phyloP scores from a whole-genome alignment of 169 alveolate species.

The Babesia gibsoni region DNA sequence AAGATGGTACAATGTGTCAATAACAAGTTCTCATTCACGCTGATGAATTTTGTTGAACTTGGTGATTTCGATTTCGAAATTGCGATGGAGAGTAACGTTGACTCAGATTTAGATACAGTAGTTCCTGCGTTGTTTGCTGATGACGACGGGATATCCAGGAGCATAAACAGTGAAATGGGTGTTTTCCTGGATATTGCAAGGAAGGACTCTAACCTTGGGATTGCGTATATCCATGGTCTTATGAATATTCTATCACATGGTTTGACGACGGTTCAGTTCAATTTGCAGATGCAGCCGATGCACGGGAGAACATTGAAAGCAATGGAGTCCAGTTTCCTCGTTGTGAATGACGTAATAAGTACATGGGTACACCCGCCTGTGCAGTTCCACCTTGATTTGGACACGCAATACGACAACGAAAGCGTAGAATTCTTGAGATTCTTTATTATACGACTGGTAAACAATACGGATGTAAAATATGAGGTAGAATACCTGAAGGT shows the following conservation, averaged over 20 bases:
- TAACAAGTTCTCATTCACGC: conserved; percentile 11
- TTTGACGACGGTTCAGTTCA: conserved; percentile 13
- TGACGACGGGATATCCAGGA: neutral
- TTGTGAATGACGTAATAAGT: conserved; percentile 6
- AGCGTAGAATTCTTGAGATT: neutral
- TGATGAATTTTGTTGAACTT: conserved; percentile 17
- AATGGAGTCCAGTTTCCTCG: conserved; percentile 14
- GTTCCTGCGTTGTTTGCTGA: conserved; percentile 29
- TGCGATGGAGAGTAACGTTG: neutral
- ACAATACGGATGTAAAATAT: conserved; percentile 26
- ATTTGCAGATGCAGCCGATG: conserved; percentile 35
- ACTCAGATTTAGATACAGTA: conserved; percentile 6
- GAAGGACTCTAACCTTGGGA: conserved; percentile 1
- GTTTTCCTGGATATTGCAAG: conserved; percentile 16
- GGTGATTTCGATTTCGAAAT: neutral
- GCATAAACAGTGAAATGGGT: conserved; percentile 21
- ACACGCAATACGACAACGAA: conserved; percentile 17
- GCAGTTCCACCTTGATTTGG: neutral
- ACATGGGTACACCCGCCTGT: conserved; percentile 13
- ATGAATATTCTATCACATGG: conserved; percentile 23
- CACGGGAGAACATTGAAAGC: conserved; percentile 21
- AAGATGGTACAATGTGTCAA: conserved; percentile 20
- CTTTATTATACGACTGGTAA: conserved; percentile 20
- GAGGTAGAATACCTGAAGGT: conserved; percentile 13
- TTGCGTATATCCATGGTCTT: conserved; percentile 15